These are phyloP conservation scores for Malassezia cuniculi DNA, from an alignment of 1,284 basidiomycete species.

Conservation along the genomic window DNA sequence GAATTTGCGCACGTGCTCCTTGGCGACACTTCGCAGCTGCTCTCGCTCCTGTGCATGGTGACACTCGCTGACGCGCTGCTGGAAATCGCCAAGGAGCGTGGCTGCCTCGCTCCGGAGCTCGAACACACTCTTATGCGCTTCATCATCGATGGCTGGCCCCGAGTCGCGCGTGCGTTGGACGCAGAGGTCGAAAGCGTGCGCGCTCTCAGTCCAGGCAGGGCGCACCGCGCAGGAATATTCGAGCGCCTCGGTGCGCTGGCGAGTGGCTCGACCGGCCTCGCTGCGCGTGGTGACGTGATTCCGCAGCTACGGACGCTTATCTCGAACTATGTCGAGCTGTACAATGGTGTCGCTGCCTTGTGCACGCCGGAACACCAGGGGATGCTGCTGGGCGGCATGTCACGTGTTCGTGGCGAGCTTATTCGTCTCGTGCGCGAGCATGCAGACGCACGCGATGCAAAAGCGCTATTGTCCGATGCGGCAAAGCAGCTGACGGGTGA, in stretches of 20 bases:
- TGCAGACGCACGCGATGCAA: background rate
- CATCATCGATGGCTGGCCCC: conserved; percentile 28
- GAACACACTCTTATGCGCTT: conserved; percentile 26
- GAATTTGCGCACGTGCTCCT: conserved; percentile 22
- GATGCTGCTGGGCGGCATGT: conserved; percentile 3
- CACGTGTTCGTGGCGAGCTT: conserved; percentile 9
- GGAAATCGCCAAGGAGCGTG: conserved; percentile 11
- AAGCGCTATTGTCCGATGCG: no score
- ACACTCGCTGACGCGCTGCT: conserved; percentile 21
- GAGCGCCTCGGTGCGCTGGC: background rate
- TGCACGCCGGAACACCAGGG: conserved; percentile 1
- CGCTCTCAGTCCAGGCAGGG: conserved; percentile 2
- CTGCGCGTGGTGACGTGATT: background rate
- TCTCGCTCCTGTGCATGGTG: conserved; percentile 22
- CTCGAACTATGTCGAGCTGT: conserved; percentile 1
- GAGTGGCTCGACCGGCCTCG: conserved; percentile 4
- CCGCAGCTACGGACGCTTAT: background rate
- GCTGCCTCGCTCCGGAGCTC: conserved; percentile 17
- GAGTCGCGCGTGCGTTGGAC: conserved; percentile 25
- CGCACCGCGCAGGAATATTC: no score
- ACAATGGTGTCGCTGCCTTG: background rate
- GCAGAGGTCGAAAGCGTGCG: conserved; percentile 22
- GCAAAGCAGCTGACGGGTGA: no score
- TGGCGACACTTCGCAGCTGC: conserved; percentile 12
- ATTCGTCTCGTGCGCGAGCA: conserved; percentile 10